Conservation (phyloP, 2,329 filamentous ascomycete species). For the Calonectria pseudoreteaudii region DNA sequence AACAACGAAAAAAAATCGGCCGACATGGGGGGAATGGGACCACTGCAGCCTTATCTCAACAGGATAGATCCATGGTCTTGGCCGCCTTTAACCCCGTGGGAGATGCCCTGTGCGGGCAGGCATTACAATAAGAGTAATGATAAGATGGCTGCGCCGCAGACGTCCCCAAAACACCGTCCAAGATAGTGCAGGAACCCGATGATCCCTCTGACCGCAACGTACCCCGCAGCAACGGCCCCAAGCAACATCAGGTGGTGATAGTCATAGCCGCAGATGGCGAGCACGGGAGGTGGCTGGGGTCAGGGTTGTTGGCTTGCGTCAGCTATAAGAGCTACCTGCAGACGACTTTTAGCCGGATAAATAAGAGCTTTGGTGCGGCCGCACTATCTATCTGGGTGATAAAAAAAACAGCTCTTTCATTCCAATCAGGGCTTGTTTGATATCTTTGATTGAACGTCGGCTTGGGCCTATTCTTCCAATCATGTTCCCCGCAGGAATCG, state of each 20-base stretch:
- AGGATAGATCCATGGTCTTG: not conserved
- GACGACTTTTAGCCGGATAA: not conserved
- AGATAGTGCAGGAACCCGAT: not conserved
- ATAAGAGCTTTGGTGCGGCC: not conserved
- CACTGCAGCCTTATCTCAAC: not conserved
- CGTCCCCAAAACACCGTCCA: not conserved
- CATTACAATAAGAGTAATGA: not conserved
- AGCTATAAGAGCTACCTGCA: not conserved
- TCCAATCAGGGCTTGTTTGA: not conserved
- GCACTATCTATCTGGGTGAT: not conserved
- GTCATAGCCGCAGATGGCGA: not conserved
- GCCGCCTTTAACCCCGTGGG: not conserved
- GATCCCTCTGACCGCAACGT: conserved; percentile 6
- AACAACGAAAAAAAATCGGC: not conserved
- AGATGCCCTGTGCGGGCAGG: not conserved
- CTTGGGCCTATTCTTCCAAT: not conserved
- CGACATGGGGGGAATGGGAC: not conserved
- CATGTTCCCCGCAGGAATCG: not conserved
- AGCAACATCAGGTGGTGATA: not conserved
- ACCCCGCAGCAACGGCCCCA: not conserved
- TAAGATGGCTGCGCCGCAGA: conserved; percentile 1
- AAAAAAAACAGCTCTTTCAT: not conserved
- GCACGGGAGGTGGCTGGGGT: not conserved
- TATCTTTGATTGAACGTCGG: not conserved
- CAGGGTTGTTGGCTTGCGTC: not conserved